These are phyloP conservation scores for Boletus tomentosulus DNA, from an alignment of 768 basidiomycete genomes.

Conservation along the genomic window DNA sequence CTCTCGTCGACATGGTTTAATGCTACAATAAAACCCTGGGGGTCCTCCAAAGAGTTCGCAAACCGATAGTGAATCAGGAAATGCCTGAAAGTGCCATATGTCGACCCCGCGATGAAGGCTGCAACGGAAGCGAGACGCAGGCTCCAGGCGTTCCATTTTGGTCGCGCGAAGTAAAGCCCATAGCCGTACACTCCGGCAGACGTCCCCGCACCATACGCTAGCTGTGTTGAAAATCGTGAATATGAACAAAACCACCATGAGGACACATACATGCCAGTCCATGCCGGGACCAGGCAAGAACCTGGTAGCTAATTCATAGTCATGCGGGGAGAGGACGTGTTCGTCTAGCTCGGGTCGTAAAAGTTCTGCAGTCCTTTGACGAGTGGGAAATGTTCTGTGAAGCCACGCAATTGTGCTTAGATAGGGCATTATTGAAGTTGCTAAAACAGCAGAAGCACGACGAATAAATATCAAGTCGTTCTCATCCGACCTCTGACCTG, in stretches of 20 bases:
- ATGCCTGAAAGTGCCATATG: slow-evolving; percentile 33
- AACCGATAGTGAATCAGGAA: slow-evolving; percentile 28
- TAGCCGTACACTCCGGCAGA: slow-evolving; percentile 25
- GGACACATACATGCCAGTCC: slow-evolving; percentile 40
- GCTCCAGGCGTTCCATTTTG: slow-evolving; percentile 27
- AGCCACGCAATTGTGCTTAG: slow-evolving; percentile 33
- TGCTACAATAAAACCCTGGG: slow-evolving; percentile 28
- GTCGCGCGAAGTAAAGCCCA: slow-evolving; percentile 23
- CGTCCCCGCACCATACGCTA: slow-evolving; percentile 19
- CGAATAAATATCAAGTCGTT: not conserved
- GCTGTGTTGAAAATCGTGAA: slow-evolving; percentile 10
- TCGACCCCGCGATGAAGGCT: slow-evolving; percentile 27
- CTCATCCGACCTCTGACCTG: not conserved
- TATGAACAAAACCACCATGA: not conserved
- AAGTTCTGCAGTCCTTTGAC: slow-evolving; percentile 29
- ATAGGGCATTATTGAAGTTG: slow-evolving; percentile 22
- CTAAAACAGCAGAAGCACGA: not conserved
- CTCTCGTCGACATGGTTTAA: slow-evolving; percentile 28
- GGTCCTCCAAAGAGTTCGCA: slow-evolving; percentile 29
- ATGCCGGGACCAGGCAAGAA: slow-evolving; percentile 52
- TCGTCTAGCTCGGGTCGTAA: slow-evolving; percentile 30
- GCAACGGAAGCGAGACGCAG: slow-evolving; percentile 21
- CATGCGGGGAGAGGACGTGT: slow-evolving; percentile 33
- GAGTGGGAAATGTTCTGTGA: slow-evolving; percentile 43
- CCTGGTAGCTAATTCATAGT: slow-evolving; percentile 50